These are phyloP conservation scores for Picea abies DNA, from an alignment of 83 land plant genomes.

Conservation along the genomic window DNA sequence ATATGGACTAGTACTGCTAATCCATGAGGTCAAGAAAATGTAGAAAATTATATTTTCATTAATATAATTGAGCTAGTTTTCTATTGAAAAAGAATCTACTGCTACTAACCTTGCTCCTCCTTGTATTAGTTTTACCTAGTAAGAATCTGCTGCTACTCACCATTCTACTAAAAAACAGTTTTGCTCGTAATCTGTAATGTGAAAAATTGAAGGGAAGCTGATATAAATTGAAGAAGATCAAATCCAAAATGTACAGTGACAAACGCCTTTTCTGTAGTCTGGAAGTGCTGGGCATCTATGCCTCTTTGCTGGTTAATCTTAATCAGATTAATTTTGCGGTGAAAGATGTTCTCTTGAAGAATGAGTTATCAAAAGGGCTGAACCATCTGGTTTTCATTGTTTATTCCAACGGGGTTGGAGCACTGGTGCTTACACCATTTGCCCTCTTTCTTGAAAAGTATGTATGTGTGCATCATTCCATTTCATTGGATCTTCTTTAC, in stretches of 20 bases:
- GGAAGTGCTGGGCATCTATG: not conserved
- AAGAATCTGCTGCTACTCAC: no score
- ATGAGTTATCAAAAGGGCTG: not conserved
- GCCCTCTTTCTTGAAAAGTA: conserved; percentile 26
- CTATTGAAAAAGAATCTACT: no score
- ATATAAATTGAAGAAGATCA: no score
- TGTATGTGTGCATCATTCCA: not conserved
- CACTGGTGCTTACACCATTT: conserved; percentile 6
- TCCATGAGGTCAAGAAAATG: no score
- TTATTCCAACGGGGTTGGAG: not conserved
- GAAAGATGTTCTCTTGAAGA: not conserved
- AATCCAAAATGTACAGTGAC: not conserved
- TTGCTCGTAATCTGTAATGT: no score
- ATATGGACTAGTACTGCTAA: no score
- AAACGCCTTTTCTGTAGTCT: not conserved
- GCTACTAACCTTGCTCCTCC: no score
- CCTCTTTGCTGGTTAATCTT: not conserved
- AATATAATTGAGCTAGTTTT: no score
- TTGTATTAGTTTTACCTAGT: no score
- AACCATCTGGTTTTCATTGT: not conserved
- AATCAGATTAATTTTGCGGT: not conserved
- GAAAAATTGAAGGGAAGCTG: no score
- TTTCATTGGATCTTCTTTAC: not conserved
- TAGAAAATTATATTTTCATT: no score
- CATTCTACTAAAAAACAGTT: no score